Conservation (phyloP, 768 basidiomycete genomes). For the Boletus speciosus region DNA sequence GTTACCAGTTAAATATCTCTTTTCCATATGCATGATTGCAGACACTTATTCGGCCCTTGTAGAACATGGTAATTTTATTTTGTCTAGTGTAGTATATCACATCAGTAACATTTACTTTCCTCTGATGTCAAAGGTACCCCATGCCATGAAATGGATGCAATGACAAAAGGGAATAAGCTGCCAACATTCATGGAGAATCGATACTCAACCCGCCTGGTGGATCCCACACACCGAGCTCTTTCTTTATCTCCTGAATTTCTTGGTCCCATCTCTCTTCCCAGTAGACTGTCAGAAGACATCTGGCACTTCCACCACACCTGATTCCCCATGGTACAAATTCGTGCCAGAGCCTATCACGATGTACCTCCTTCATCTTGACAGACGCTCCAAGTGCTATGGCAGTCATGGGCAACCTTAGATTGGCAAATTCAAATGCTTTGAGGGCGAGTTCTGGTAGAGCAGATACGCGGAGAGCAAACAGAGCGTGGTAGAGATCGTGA, state of each 20-base stretch:
- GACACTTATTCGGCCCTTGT: neutral
- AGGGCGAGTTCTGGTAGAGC: conserved; percentile 90
- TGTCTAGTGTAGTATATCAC: neutral
- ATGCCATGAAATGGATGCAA: neutral
- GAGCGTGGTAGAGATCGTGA: conserved; percentile 96
- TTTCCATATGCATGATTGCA: no score
- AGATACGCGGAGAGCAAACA: conserved; percentile 83
- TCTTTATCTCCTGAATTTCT: conserved; percentile 76
- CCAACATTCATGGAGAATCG: neutral
- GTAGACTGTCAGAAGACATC: conserved; percentile 82
- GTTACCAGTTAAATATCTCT: no score
- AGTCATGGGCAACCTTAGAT: conserved; percentile 87
- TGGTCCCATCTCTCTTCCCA: conserved; percentile 96
- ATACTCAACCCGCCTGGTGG: conserved; percentile 48
- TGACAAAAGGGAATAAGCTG: neutral
- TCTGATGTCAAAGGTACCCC: no score
- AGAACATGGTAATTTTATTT: neutral
- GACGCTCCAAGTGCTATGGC: conserved; percentile 65
- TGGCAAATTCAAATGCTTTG: conserved; percentile 92
- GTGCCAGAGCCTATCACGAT: conserved; percentile 56
- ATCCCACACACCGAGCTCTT: conserved; percentile 81
- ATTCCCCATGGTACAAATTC: conserved; percentile 95
- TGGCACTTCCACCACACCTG: conserved; percentile 70
- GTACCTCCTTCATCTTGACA: conserved; percentile 27
- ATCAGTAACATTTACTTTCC: no score